Base-by-base conservation (phyloP, 2,329 filamentous ascomycete genomes). In the Leptographium radiaticola region DNA sequence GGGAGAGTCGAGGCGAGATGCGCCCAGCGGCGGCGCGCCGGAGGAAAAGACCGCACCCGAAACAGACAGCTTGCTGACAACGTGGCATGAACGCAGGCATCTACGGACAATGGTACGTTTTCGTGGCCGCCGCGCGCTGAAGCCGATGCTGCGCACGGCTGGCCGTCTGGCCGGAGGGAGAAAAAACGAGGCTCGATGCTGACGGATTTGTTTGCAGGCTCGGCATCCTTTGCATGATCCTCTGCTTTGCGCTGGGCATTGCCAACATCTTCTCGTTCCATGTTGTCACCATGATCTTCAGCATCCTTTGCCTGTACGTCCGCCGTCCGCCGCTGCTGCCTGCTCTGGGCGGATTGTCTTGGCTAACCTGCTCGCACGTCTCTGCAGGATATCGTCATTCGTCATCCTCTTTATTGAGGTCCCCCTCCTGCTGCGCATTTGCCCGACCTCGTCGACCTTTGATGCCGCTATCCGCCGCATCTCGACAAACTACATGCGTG, bases 401-500 rank as follows among this genome's bases (percentile, higher is more conserved):
- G 63, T 90, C 62, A 85, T 93, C 64, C 73, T 93, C 65, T 93
- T 93, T 71, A 77, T 91, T 65, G 87, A 98, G 70, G 84, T 98
- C 18, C 93, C 93, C 33, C 84, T 97, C 56, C 86, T 98, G 55
- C 84, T 98, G 58, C 87, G 93, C 71, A 96, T 98, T 73, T 98
- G 93, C 75, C 93, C 93, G 55, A 98, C 93, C 7, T 97, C 91
- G 15, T 71, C 84, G 59, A 83, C 80, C 60, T 98, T 98, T 72
- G 93, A 98, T 69, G 75, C 73, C 60, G 84, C 89, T 67, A 91
- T 98, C 69, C 89, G 91, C 70, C 84, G 81, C 65, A 87, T 98
- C 75, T 89, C 89, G 59, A 95, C 90, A 56, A 97, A 96, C 75
- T 97, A 90, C 75, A 94, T 93, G 84, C 89, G 93, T 70, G 91